phyloP scores from a whole-genome alignment of 305 asterid species.

The Fraxinus nigra region DNA sequence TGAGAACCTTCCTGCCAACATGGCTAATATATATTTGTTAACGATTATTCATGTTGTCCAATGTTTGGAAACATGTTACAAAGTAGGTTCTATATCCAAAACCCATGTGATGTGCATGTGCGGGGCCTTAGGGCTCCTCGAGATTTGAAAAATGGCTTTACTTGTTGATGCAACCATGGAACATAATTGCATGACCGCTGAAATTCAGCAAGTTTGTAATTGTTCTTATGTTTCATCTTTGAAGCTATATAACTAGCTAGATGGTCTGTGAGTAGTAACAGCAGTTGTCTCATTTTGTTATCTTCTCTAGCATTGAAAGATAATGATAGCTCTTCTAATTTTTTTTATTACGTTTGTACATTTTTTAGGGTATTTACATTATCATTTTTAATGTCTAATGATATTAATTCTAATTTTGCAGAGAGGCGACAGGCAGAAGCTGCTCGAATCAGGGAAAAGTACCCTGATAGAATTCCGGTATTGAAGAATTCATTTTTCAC shows the following conservation, averaged over 20 bases:
- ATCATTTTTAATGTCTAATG: not conserved
- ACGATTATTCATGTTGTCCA: not conserved
- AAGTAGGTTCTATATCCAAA: not conserved
- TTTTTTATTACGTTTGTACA: not conserved
- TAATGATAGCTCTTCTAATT: not conserved
- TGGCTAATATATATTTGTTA: not conserved
- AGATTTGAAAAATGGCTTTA: not conserved
- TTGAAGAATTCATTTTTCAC: slow-evolving; percentile 2
- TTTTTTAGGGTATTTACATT: not conserved
- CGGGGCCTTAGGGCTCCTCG: not conserved
- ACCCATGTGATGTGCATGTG: not conserved
- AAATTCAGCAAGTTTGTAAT: not conserved
- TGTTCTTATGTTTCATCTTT: not conserved
- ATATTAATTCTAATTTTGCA: slow-evolving; percentile 26
- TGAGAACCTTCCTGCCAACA: not conserved
- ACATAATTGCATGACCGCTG: not conserved
- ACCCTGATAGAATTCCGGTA: slow-evolving; percentile 91
- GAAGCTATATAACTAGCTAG: not conserved
- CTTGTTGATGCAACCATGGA: not conserved
- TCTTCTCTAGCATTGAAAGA: not conserved
- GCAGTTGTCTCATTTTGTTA: not conserved
- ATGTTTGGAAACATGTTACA: not conserved
- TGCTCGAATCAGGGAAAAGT: slow-evolving; percentile 75
- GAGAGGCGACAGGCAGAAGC: slow-evolving; percentile 86
- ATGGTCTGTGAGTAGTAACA: not conserved